Base-by-base conservation (phyloP, 768 basidiomycete species). In the Saitozyma sp. region DNA sequence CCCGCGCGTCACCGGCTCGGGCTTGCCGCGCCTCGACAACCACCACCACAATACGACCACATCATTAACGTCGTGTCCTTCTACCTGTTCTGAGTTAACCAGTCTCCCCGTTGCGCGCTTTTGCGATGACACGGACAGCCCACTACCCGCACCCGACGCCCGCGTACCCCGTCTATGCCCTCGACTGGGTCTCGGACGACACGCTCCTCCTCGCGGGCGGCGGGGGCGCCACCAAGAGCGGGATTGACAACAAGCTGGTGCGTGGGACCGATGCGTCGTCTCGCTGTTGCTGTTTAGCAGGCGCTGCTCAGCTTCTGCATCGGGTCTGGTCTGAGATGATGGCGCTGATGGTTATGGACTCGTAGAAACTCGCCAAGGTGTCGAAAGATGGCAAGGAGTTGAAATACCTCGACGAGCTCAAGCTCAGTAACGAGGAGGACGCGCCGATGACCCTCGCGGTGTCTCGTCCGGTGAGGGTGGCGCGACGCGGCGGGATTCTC, bases 391-490 rank as follows among this genome's bases (percentile, higher is more conserved):
- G 75, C 1, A 58, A 64, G 57, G 63, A 59, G 6, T 66, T 80
- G 11, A 58, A 62, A 46, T 71, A 70, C 20, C 20, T 63, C 39
- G 62, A 60, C 68, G 92, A 96, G 77, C 82, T 87, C 53, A 86
- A 91, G 70, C 84, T 99, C 11, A 88, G 85, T 58, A 84, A 79
- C 39, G 89, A 87, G 42, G 94, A 94, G 76, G 96, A 98, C 79
- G 90, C 89, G 6, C 94, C 96, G n/a, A 97, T 93, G 91, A 95
- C 92, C 76, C 88, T 97, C 84, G 87, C 88, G 16, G 84, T 86
- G 11, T 80, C 89, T 74, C 78, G 82, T 9, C 78, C 86, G 80
- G 90, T 89, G 78, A 64, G 80, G 81, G 77, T 54, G 29, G 29
- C 29, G 2, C 29, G 29, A 29, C 29, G 29, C 29, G 29, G 29